These are phyloP conservation scores for Malassezia vespertilionis DNA, from an alignment of 1,284 basidiomycete genomes.

Conservation along the genomic window DNA sequence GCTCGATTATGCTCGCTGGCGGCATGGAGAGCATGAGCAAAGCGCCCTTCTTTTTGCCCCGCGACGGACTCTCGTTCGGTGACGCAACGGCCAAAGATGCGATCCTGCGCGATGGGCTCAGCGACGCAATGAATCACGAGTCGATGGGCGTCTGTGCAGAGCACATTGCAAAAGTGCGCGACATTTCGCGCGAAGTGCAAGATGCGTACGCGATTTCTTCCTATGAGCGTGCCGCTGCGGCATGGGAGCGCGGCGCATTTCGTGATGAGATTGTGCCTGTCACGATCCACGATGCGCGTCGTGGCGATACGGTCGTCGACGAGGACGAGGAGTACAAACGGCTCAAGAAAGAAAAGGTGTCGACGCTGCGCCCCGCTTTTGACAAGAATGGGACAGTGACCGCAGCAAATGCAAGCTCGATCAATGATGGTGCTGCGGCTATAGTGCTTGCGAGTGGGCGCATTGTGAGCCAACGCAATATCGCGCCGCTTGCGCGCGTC, in stretches of 20 bases:
- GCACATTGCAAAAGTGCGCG: slow-evolving; percentile 48
- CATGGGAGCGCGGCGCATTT: slow-evolving; percentile 78
- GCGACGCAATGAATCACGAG: slow-evolving; percentile 32
- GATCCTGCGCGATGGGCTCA: slow-evolving; percentile 78
- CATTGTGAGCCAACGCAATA: slow-evolving; percentile 42
- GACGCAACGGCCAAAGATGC: slow-evolving; percentile 78
- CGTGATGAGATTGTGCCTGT: slow-evolving; percentile 80
- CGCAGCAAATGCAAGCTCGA: slow-evolving; percentile 50
- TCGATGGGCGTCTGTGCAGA: slow-evolving; percentile 48
- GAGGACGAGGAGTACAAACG: slow-evolving; percentile 94
- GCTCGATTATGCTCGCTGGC: slow-evolving; percentile 49
- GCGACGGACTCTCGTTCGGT: slow-evolving; percentile 69
- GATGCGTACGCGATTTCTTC: slow-evolving; percentile 74
- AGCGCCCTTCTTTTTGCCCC: slow-evolving; percentile 64
- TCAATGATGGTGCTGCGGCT: slow-evolving; percentile 51
- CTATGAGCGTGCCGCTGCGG: slow-evolving; percentile 78
- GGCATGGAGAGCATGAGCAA: slow-evolving; percentile 52
- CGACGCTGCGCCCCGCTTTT: slow-evolving; percentile 49
- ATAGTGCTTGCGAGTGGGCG: slow-evolving; percentile 47
- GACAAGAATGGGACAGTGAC: slow-evolving; percentile 50
- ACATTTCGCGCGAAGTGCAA: slow-evolving; percentile 48
- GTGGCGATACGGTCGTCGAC: slow-evolving; percentile 67
- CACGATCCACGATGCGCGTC: slow-evolving; percentile 63
- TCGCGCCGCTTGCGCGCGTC: slow-evolving; percentile 49
- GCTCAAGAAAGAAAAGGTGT: slow-evolving; percentile 49